Base-by-base conservation (phyloP, 1,284 basidiomycete genomes). In the Malassezia restricta region DNA sequence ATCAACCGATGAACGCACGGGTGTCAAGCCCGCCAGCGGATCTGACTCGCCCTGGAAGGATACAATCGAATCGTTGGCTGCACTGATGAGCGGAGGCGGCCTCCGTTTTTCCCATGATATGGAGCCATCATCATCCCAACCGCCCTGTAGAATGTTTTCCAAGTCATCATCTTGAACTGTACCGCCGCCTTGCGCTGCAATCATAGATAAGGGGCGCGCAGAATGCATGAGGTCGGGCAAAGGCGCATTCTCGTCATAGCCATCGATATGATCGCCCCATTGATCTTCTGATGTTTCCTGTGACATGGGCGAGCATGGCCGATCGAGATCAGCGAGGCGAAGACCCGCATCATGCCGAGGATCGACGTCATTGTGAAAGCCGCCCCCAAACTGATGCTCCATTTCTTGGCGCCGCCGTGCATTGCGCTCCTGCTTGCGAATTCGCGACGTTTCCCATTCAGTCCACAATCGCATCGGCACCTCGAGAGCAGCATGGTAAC, bases 371-470 rank as follows among this genome's bases (percentile, higher is more conserved):
- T 78, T 75, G 58, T 80, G 75, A 73, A 83, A 87, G 39, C 83
- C 83, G 83, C 64, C 78, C 78, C 63, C 85, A 77, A 66, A 73
- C 40, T 66, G 66, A 30, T 56, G 47, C 51, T 71, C 67, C 33
- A 73, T 35, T 12, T 71, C 70, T 30, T 57, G 42, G 24, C 70
- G 58, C 44, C 90, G 79, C 64, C 84, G 82, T 68, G 94, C 90
- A 68, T 95, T 91, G 4, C 94, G 83, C 61, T 82, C 83, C 40
- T 90, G 65, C 76, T 96, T 96, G 56, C 91, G 85, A 47, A 96
- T 77, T 32, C 92, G 81, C n/a, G 87, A 92, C 37, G 90, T 82
- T 74, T 99, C 94, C 94, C 94, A 99, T 68, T 98, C 94, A 75
- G 98, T 91, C 94, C 94, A 99, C 51, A 91, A 80, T 35, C 94